Conservation (phyloP, 495 filamentous ascomycete genomes). For the Talaromyces trachyspermus region DNA sequence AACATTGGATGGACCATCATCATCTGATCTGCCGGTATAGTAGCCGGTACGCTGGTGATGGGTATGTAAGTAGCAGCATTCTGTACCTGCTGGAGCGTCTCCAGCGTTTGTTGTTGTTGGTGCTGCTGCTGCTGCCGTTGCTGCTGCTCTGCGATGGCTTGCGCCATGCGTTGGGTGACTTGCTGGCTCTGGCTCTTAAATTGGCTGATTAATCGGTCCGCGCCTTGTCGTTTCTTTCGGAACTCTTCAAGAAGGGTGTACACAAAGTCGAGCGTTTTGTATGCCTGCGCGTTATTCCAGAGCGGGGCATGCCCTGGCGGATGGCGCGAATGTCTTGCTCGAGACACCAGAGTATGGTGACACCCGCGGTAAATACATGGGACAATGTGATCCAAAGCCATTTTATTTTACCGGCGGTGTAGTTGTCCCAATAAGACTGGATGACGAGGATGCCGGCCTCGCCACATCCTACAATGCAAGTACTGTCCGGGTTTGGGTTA, state of each 20-base stretch:
- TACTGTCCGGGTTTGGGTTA: constrained; percentile 36
- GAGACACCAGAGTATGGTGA: constrained; percentile 43
- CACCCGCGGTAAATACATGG: constrained; percentile 45
- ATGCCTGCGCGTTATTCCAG: constrained; percentile 37
- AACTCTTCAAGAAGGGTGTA: constrained; percentile 44
- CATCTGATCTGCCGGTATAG: neutral
- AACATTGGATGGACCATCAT: constrained; percentile 9
- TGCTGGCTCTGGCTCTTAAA: constrained; percentile 40
- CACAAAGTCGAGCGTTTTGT: constrained; percentile 29
- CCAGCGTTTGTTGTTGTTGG: constrained; percentile 15
- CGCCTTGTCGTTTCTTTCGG: constrained; percentile 39
- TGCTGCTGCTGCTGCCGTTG: constrained; percentile 24
- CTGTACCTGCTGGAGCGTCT: constrained; percentile 13
- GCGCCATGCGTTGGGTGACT: constrained; percentile 38
- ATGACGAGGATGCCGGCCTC: constrained; percentile 45
- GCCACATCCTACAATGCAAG: constrained; percentile 40
- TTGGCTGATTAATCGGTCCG: constrained; percentile 38
- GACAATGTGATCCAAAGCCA: constrained; percentile 50
- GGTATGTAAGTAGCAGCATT: too few relatives aligned
- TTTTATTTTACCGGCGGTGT: constrained; percentile 43
- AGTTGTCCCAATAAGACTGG: constrained; percentile 42
- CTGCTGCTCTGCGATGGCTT: constrained; percentile 14
- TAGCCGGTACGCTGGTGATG: too few relatives aligned
- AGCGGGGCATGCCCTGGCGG: constrained; percentile 32
- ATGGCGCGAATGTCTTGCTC: constrained; percentile 40